Evolutionary conservation across 2,329 filamentous ascomycete genomes (phyloP), one percentile per base, ranked within the genome.

Genomic region (Hypoxylon sp.): DNA sequence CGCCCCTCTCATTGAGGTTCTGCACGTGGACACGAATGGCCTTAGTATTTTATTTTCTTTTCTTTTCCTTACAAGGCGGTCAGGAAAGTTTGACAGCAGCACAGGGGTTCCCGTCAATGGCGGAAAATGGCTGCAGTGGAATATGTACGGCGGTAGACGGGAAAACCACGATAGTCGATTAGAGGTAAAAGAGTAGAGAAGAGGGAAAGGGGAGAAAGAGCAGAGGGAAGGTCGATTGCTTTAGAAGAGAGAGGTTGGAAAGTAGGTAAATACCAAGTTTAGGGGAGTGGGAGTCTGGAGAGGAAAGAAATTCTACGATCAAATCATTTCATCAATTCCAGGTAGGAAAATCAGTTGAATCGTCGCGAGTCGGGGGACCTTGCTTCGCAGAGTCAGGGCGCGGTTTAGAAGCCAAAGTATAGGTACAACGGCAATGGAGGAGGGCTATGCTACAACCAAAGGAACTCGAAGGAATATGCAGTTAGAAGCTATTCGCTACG

Each of bases 161-260:
- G 53, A 51, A 62, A 62, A 65, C 54, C 54, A 47, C 56, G 64
- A 51, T 62, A 62, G 62, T 56, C 52, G 49, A 46, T 51, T 53
- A 53, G 59, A 55, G 50, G 56, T 41, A 46, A 56, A 67, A 37
- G 10, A 34, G 13, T 34, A 13, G 13, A 13, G 32, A 37, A 37
- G 13, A 11, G 37, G 37, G 37, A 20, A 20, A 41, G 17, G 37
- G 37, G 37, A 17, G 37, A 41, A 20, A 66, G 11, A 61, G 49
- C 65, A 65, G 59, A 64, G 54, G 66, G 65, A 53, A 57, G 57
- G 53, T 65, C 60, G 65, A 65, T 65, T 66, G 64, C 67, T 59
- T 68, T 65, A 70, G 59, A 58, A 70, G 57, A 58, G 60, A 55
- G 64, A 70, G 70, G 66, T 70, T 71, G 68, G 72, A 71, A 71